phyloP scores from a whole-genome alignment of 352 stramenopile genomes.

The Thalassiosira hispida region DNA sequence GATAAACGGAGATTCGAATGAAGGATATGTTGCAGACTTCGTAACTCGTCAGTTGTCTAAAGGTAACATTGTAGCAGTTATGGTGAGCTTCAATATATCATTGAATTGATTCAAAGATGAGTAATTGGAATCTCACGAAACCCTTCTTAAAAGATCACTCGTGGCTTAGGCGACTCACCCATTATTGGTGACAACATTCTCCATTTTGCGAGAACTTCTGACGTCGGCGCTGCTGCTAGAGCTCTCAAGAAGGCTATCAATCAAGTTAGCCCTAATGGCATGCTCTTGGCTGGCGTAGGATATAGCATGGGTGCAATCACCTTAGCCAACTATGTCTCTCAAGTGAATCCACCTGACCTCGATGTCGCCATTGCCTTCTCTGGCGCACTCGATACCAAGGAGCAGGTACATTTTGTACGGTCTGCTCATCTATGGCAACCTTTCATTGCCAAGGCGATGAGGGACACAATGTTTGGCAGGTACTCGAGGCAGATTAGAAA shows the following conservation, averaged over 20 bases:
- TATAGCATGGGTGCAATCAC: conserved; percentile 84
- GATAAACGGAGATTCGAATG: conserved; percentile 80
- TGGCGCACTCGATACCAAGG: conserved; percentile 82
- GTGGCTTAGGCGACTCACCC: conserved; percentile 33
- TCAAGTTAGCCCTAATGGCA: conserved; percentile 35
- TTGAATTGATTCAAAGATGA: too few species aligned
- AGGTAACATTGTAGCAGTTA: conserved; percentile 72
- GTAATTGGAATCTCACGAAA: too few species aligned
- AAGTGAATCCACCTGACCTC: conserved; percentile 58
- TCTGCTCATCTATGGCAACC: conserved; percentile 84
- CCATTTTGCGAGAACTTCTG: conserved; percentile 79
- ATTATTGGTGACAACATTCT: conserved; percentile 74
- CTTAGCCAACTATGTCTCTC: conserved; percentile 81
- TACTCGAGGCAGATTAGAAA: conserved; percentile 58
- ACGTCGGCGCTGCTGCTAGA: conserved; percentile 73
- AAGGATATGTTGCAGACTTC: conserved; percentile 86
- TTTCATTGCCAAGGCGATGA: conserved; percentile 75
- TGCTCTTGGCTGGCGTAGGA: conserved; percentile 76
- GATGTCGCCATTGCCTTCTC: conserved; percentile 81
- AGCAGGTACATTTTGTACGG: conserved; percentile 70
- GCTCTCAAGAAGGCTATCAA: conserved; percentile 54
- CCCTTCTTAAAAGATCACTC: too few species aligned
- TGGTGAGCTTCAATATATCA: too few species aligned
- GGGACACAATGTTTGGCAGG: conserved; percentile 78
- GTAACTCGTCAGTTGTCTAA: conserved; percentile 42